Conservation (phyloP, 441 rosid species). For the Gossypium davidsonii region DNA sequence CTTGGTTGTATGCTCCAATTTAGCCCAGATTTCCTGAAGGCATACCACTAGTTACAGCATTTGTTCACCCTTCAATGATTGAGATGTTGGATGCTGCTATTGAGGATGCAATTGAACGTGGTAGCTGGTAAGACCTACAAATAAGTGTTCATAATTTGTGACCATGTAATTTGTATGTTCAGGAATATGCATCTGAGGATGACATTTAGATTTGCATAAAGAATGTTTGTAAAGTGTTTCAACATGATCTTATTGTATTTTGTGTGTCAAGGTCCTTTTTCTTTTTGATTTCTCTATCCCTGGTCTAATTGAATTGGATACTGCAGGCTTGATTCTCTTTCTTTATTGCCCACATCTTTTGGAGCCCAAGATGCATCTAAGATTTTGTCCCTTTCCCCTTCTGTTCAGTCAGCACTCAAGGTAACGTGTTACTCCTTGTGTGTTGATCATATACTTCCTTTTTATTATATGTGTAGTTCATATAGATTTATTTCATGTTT, state of each 20-base stretch:
- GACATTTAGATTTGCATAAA: neutral
- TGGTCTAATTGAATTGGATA: constrained; percentile 24
- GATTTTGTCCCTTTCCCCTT: constrained; percentile 68
- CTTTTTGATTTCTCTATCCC: constrained; percentile 9
- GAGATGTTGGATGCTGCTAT: constrained; percentile 84
- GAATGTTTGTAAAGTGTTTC: neutral
- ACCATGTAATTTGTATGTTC: neutral
- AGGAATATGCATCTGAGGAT: neutral
- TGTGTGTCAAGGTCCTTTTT: neutral
- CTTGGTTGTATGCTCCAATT: constrained; percentile 37
- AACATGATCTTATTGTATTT: neutral
- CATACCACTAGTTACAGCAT: constrained; percentile 58
- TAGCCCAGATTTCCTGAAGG: constrained; percentile 99
- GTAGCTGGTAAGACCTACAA: constrained; percentile 70
- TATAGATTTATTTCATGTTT: constrained; percentile 16
- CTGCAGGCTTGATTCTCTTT: constrained; percentile 86
- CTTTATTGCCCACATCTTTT: constrained; percentile 72
- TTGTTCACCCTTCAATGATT: constrained; percentile 77
- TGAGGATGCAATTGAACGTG: constrained; percentile 81
- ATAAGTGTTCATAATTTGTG: constrained; percentile 1
- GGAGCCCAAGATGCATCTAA: constrained; percentile 70
- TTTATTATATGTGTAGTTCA: constrained; percentile 11
- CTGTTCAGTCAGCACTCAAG: constrained; percentile 71
- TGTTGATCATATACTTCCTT: neutral
- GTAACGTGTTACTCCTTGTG: constrained; percentile 26